Evolutionary conservation across 2,329 filamentous ascomycete species (phyloP).

Genomic region (Paraconiothyrium sp.): DNA sequence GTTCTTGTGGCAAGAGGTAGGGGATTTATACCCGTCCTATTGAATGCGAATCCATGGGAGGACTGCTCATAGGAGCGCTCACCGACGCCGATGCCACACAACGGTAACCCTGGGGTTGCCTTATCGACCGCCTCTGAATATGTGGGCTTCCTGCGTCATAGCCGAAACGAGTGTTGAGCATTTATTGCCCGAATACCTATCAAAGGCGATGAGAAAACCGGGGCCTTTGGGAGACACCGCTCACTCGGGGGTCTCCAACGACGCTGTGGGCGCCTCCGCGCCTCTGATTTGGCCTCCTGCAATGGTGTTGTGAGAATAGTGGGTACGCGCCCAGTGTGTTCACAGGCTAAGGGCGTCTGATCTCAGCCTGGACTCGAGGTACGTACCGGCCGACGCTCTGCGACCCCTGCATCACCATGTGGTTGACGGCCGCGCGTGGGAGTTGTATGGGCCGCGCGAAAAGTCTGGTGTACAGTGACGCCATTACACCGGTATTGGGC

Average conservation of each 20-base stretch:
- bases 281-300: conserved; percentile 22
- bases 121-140: conserved; percentile 25
- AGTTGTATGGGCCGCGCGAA: conserved; percentile 30
- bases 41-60: not conserved
- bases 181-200: conserved; percentile 24
- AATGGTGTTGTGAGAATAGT: conserved; percentile 33
- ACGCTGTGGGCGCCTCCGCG: conserved; percentile 15
- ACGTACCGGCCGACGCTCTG: conserved; percentile 22
- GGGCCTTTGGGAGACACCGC: not conserved
- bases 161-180: conserved; percentile 18
- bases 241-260: conserved; percentile 17
- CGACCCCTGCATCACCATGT: conserved; percentile 32
- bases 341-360: conserved; percentile 16
- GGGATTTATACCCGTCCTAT: conserved; percentile 27
- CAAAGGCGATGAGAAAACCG: conserved; percentile 1
- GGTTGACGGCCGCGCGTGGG: conserved; percentile 41
- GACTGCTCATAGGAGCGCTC: not conserved
- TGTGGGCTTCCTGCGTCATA: conserved; percentile 28
- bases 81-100: conserved; percentile 20
- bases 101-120: conserved; percentile 29
- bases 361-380: conserved; percentile 18
- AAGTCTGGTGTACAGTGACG: conserved; percentile 37
- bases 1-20: conserved; percentile 16
- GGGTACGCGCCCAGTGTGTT: conserved; percentile 22
- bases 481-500: conserved; percentile 27